These are phyloP conservation scores for Neotropicomus parvogracilis DNA, from an alignment of 1,284 basidiomycete species.

Conservation along the genomic window DNA sequence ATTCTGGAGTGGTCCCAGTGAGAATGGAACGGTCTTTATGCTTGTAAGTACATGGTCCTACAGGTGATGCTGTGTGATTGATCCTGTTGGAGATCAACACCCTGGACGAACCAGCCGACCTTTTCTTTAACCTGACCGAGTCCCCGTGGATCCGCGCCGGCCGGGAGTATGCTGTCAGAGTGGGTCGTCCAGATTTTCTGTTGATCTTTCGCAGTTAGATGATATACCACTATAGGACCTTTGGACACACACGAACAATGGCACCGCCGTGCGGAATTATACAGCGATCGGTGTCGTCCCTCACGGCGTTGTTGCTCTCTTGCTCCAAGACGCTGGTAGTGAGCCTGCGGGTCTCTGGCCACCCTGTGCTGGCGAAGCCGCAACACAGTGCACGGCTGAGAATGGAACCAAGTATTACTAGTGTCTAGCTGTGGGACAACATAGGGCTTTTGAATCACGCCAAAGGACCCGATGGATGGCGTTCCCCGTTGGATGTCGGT, in stretches of 20 bases:
- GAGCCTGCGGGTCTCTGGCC: conserved; percentile 54
- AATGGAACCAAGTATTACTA: conserved; percentile 29
- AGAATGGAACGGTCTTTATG: conserved; percentile 56
- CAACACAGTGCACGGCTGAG: conserved; percentile 28
- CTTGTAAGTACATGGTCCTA: conserved; percentile 36
- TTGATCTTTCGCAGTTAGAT: neutral
- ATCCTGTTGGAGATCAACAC: conserved; percentile 41
- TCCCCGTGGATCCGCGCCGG: conserved; percentile 69
- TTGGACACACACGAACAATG: conserved; percentile 66
- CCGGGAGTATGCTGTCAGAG: conserved; percentile 56
- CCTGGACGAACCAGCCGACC: conserved; percentile 48
- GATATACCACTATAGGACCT: conserved; percentile 46
- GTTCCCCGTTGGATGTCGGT: too few species aligned
- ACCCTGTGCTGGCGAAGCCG: conserved; percentile 36
- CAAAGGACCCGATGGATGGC: too few species aligned
- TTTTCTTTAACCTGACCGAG: conserved; percentile 63
- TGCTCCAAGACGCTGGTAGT: conserved; percentile 62
- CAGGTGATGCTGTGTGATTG: neutral
- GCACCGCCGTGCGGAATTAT: conserved; percentile 60
- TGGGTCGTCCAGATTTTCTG: conserved; percentile 22
- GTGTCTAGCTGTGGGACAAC: neutral
- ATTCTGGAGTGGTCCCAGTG: conserved; percentile 54
- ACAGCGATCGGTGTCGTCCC: conserved; percentile 52
- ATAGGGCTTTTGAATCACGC: too few species aligned
- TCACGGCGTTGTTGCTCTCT: conserved; percentile 63